phyloP scores from a whole-genome alignment of 805 yeast species.

The Yamadazyma paraphyllophila region DNA sequence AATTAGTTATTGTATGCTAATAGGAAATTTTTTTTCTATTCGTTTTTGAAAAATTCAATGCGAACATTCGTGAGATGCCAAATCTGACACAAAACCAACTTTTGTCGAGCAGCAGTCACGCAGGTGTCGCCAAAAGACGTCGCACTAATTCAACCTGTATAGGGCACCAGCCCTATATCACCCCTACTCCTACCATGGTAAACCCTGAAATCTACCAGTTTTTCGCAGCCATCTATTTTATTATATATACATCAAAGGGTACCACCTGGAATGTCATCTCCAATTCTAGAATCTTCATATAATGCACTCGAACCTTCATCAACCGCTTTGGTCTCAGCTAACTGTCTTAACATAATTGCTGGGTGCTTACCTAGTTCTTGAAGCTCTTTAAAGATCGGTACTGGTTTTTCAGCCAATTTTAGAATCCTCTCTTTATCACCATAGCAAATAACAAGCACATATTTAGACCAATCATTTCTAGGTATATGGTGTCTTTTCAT shows the following conservation, averaged over 20 bases:
- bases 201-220: no score
- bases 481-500: conserved; percentile 79
- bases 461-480: conserved; percentile 80
- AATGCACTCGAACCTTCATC: conserved; percentile 23
- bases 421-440: conserved; percentile 87
- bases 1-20: conserved; percentile 10
- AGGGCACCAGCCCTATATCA: conserved; percentile 5
- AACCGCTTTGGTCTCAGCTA: conserved; percentile 44
- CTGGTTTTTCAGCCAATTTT: conserved; percentile 85
- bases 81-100: conserved; percentile 7
- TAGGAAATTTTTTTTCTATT: conserved; percentile 16
- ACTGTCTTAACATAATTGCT: conserved; percentile 85
- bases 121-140: no score
- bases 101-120: neutral
- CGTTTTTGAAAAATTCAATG: conserved; percentile 4
- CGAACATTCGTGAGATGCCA: conserved; percentile 2
- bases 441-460: conserved; percentile 84
- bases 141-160: no score
- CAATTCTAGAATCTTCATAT: conserved; percentile 40
- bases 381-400: conserved; percentile 75
- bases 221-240: neutral
- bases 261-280: conserved; percentile 46
- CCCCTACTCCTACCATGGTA: neutral
- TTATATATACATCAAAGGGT: conserved; percentile 21
- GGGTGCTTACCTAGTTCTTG: conserved; percentile 86